These are phyloP conservation scores for Wickerhamiella shivajii DNA, from an alignment of 805 yeast species.

Conservation along the genomic window DNA sequence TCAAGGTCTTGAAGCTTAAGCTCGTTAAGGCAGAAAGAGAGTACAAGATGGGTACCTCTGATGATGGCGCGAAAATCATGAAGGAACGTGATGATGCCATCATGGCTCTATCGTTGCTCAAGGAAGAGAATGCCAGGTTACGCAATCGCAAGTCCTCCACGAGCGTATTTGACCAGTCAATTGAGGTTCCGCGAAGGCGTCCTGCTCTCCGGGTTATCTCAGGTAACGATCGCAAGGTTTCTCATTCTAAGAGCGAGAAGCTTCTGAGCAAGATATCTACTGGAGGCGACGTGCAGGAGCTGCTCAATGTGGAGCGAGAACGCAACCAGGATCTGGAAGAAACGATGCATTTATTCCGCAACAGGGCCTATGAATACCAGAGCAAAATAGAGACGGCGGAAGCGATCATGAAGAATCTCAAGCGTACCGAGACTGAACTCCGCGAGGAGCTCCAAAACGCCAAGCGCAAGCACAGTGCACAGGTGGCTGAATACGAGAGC, in stretches of 20 bases:
- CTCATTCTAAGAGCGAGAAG: not conserved
- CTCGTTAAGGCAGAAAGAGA: constrained; percentile 22
- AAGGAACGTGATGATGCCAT: constrained; percentile 8
- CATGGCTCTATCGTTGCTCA: not conserved
- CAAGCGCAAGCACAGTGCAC: constrained; percentile 8
- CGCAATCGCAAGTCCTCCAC: too few relatives aligned
- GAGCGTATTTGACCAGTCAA: too few relatives aligned
- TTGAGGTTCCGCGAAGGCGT: constrained; percentile 3
- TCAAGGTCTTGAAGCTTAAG: constrained; percentile 22
- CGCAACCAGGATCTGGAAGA: constrained; percentile 44
- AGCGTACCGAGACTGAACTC: constrained; percentile 43
- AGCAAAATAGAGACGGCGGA: constrained; percentile 68
- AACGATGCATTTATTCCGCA: constrained; percentile 46
- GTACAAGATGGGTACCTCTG: constrained; percentile 11
- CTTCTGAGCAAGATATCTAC: not conserved
- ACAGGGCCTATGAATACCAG: constrained; percentile 60
- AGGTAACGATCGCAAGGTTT: constrained; percentile 9
- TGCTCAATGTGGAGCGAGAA: too few relatives aligned
- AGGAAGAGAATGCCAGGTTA: too few relatives aligned
- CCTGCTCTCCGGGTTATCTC: constrained; percentile 2
- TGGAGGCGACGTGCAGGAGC: too few relatives aligned
- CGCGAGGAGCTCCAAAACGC: constrained; percentile 28
- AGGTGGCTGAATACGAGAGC: constrained; percentile 4
- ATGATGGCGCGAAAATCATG: constrained; percentile 11
- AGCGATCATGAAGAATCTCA: constrained; percentile 47